A percentile compares a stretch with the other conserved stretches of the same genome.
These are phyloP conservation scores for Niebla homalea DNA, from an alignment of 495 filamentous ascomycete genomes.

Conservation along the genomic window DNA sequence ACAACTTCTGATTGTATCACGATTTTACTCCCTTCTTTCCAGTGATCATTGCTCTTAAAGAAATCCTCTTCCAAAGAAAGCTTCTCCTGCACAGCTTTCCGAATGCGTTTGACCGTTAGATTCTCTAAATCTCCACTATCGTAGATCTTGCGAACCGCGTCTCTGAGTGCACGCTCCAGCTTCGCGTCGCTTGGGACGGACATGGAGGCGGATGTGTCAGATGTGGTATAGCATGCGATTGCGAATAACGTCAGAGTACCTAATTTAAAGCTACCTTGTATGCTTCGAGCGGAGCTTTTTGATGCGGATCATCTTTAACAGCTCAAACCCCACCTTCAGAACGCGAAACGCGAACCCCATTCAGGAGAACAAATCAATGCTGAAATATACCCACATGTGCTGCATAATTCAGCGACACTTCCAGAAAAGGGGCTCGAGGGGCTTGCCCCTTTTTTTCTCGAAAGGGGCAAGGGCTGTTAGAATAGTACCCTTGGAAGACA, in stretches of 20 bases:
- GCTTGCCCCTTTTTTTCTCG: no score
- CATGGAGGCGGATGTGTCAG: slow-evolving; percentile 15
- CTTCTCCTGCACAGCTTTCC: slow-evolving; percentile 50
- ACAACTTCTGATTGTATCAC: slow-evolving; percentile 63
- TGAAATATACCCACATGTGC: no score
- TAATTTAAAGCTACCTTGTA: not conserved
- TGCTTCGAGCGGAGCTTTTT: not conserved
- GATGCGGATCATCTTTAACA: not conserved
- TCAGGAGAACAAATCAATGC: no score
- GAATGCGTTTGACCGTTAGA: slow-evolving; percentile 66
- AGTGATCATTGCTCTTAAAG: slow-evolving; percentile 47
- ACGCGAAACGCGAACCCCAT: not conserved
- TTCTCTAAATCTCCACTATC: slow-evolving; percentile 42
- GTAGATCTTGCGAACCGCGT: slow-evolving; percentile 45
- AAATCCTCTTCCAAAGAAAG: slow-evolving; percentile 54
- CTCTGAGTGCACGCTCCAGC: slow-evolving; percentile 43
- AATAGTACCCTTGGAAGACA: no score
- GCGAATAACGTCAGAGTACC: not conserved
- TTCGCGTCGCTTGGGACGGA: slow-evolving; percentile 23
- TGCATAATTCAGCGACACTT: no score
- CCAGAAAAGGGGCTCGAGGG: no score
- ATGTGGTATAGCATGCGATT: slow-evolving; percentile 9
- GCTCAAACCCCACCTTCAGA: not conserved
- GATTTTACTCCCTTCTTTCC: slow-evolving; percentile 70
- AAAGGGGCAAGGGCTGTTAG: no score